Percentiles rank a stretch among this genome's conserved stretches.
These are phyloP conservation scores for Salvia hispanica DNA, from an alignment of 257 asterid genomes.

Conservation along the genomic window DNA sequence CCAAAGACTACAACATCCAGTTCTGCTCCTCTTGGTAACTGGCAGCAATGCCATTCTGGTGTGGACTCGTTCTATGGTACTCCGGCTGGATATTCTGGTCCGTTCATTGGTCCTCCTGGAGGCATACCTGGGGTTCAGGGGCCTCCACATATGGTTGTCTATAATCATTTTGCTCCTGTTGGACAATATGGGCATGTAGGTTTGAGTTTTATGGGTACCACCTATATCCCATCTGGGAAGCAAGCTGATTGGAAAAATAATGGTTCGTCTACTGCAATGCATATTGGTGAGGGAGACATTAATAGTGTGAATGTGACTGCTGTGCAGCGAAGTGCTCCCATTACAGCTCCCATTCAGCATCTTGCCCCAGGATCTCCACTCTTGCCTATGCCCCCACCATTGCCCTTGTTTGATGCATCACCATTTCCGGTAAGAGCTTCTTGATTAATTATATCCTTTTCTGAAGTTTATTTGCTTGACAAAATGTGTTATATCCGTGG, in stretches of 20 bases:
- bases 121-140: conserved; percentile 92
- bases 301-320: conserved; percentile 49
- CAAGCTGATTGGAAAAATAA: conserved; percentile 88
- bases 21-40: conserved; percentile 73
- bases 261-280: conserved; percentile 54
- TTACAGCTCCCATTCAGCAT: conserved; percentile 68
- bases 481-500: background rate
- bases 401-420: conserved; percentile 88
- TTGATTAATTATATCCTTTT: conserved; percentile 8
- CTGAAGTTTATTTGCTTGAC: background rate
- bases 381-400: conserved; percentile 74
- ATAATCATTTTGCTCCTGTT: conserved; percentile 96
- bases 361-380: conserved; percentile 90
- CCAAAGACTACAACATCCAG: conserved; percentile 56
- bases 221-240: conserved; percentile 89
- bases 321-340: conserved; percentile 60
- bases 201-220: conserved; percentile 94
- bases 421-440: conserved; percentile 75
- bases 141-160: conserved; percentile 94
- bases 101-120: conserved; percentile 75
- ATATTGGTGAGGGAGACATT: conserved; percentile 64
- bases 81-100: conserved; percentile 78
- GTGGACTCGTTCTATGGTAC: conserved; percentile 90
- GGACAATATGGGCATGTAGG: conserved; percentile 98
- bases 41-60: conserved; percentile 86